Conservation (phyloP, 2,329 filamentous ascomycete species). For the Hortaea werneckii region DNA sequence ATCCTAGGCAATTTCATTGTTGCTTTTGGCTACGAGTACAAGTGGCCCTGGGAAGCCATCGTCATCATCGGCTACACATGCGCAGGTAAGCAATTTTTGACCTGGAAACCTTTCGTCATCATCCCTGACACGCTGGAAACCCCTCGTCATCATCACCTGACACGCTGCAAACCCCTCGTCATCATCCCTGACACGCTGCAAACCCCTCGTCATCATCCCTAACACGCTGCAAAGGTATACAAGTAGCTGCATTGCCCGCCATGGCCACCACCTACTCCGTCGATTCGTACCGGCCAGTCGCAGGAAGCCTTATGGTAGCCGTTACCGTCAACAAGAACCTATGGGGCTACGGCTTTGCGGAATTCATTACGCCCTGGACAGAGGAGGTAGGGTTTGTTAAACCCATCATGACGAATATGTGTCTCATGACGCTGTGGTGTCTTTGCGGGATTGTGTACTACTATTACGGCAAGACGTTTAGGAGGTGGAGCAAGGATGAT, state of each 20-base stretch:
- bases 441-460: constrained; percentile 47
- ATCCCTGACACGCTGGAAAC: no score
- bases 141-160: no score
- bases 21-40: constrained; percentile 26
- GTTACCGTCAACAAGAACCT: constrained; percentile 56
- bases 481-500: constrained; percentile 46
- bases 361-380: constrained; percentile 35
- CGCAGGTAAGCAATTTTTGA: constrained; percentile 33
- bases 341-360: constrained; percentile 49
- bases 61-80: constrained; percentile 50
- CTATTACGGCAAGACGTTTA: constrained; percentile 48
- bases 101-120: no score
- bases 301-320: constrained; percentile 49
- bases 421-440: constrained; percentile 44
- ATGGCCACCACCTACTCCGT: constrained; percentile 52
- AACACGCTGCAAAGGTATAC: no score
- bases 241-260: constrained; percentile 50
- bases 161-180: no score
- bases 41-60: constrained; percentile 43
- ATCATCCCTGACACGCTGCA: no score
- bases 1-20: constrained; percentile 49
- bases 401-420: constrained; percentile 52
- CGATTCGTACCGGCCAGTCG: constrained; percentile 54
- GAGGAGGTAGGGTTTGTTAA: constrained; percentile 7
- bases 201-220: no score